Evolutionary conservation across 75 land plant genomes (phyloP).

Genomic region (Cunninghamia lanceolata): DNA sequence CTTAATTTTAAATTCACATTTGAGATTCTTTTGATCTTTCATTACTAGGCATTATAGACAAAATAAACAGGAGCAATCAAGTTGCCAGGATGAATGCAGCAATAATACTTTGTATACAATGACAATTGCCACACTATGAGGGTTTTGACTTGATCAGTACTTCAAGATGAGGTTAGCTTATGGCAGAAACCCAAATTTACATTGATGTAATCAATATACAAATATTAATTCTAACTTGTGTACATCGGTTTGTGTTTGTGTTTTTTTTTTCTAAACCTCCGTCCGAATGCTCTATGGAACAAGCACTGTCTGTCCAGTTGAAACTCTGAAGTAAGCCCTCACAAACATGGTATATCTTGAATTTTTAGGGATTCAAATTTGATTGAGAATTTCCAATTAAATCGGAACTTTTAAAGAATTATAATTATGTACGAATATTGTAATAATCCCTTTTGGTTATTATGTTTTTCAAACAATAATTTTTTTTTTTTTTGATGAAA

Average conservation of each 20-base stretch:
- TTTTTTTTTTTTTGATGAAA: too few species aligned
- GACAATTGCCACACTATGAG: background rate
- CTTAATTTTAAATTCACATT: background rate
- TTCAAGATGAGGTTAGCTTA: background rate
- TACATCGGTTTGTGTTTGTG: too few species aligned
- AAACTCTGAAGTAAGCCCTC: background rate
- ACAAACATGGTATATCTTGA: background rate
- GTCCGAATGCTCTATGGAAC: background rate
- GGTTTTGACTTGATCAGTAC: background rate
- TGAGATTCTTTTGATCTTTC: background rate
- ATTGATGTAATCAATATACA: background rate
- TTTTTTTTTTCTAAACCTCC: too few species aligned
- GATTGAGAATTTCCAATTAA: too few species aligned
- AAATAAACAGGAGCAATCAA: background rate
- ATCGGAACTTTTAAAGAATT: too few species aligned
- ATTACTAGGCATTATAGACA: background rate
- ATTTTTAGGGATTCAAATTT: background rate
- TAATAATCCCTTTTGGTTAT: too few species aligned
- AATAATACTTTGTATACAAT: background rate
- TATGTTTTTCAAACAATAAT: too few species aligned
- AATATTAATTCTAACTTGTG: background rate
- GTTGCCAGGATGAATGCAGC: background rate
- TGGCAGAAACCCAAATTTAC: background rate
- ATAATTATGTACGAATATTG: too few species aligned
- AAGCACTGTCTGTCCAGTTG: background rate